phyloP scores from a whole-genome alignment of 106 monocot species.

The Phalaenopsis aphrodite region DNA sequence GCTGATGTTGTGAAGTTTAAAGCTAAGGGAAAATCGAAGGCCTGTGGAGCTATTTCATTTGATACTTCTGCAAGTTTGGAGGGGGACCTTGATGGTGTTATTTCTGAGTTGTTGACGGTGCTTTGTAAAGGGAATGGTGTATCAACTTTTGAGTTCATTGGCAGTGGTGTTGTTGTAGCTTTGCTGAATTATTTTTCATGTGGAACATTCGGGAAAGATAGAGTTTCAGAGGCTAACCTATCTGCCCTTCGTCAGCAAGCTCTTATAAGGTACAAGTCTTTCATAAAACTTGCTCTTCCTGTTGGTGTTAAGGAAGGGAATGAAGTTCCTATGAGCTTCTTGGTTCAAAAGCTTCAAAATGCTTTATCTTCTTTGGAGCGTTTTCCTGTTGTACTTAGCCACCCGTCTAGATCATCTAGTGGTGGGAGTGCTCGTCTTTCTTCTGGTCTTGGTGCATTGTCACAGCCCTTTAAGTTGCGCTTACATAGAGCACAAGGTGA shows the following conservation, averaged over 20 bases:
- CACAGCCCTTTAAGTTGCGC: slow-evolving; percentile 86
- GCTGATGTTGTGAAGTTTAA: slow-evolving; percentile 47
- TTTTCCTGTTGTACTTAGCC: slow-evolving; percentile 92
- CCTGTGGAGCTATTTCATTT: slow-evolving; percentile 30
- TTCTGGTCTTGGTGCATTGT: slow-evolving; percentile 69
- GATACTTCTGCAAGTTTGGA: slow-evolving; percentile 48
- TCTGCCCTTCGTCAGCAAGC: slow-evolving; percentile 69
- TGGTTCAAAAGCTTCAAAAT: slow-evolving; percentile 91
- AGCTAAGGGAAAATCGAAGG: slow-evolving; percentile 80
- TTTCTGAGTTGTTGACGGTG: slow-evolving; percentile 59
- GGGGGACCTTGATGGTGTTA: slow-evolving; percentile 43
- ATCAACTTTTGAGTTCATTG: slow-evolving; percentile 97
- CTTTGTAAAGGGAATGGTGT: slow-evolving; percentile 85
- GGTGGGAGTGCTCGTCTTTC: slow-evolving; percentile 62
- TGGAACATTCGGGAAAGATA: slow-evolving; percentile 78
- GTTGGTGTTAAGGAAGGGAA: slow-evolving; percentile 24
- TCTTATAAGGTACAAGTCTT: slow-evolving; percentile 74
- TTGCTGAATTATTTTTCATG: slow-evolving; percentile 91
- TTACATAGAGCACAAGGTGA: slow-evolving; percentile 85
- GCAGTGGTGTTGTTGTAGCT: slow-evolving; percentile 83
- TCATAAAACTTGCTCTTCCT: slow-evolving; percentile 59
- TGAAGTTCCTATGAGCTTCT: slow-evolving; percentile 58
- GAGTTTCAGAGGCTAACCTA: slow-evolving; percentile 40
- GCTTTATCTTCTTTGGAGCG: slow-evolving; percentile 91
- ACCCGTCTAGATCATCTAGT: slow-evolving; percentile 57